Conservation (phyloP, 352 stramenopile species). For the Phytophthora melonis region DNA sequence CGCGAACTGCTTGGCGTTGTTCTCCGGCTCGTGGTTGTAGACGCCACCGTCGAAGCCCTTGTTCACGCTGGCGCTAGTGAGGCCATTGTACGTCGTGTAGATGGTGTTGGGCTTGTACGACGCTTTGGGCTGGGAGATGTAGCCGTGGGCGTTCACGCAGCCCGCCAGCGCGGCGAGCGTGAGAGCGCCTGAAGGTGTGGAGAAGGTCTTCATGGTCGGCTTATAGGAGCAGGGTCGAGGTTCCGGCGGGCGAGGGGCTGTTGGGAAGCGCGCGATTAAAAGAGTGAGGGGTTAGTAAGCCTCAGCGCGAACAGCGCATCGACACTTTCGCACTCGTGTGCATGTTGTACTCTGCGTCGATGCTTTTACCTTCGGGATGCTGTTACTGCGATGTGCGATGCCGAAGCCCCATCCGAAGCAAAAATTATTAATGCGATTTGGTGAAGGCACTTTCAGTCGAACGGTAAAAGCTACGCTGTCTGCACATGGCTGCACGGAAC, state of each 20-base stretch:
- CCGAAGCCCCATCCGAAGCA: conserved; percentile 14
- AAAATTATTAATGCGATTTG: conserved; percentile 21
- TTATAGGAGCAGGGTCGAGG: not conserved
- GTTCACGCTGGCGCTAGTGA: conserved; percentile 41
- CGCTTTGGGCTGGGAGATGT: conserved; percentile 33
- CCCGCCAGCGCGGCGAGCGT: conserved; percentile 21
- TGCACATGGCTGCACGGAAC: conserved; percentile 4
- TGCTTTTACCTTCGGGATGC: conserved; percentile 1
- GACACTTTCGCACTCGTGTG: not conserved
- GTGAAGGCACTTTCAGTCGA: not conserved
- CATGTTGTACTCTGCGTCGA: not conserved
- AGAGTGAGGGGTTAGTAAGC: not conserved
- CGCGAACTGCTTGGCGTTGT: conserved; percentile 46
- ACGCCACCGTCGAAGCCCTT: conserved; percentile 37
- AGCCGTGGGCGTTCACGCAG: conserved; percentile 25
- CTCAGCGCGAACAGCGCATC: not conserved
- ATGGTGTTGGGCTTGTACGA: conserved; percentile 36
- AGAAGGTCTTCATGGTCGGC: conserved; percentile 18
- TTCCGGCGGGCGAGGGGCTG: not conserved
- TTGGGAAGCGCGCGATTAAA: conserved; percentile 9
- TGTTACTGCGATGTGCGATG: conserved; percentile 10
- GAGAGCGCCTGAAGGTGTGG: conserved; percentile 14
- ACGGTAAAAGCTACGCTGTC: conserved; percentile 22
- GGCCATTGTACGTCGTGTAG: conserved; percentile 39
- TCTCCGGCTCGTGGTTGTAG: conserved; percentile 43